Conservation (phyloP, 768 basidiomycete genomes). For the Calocera viscosa region DNA sequence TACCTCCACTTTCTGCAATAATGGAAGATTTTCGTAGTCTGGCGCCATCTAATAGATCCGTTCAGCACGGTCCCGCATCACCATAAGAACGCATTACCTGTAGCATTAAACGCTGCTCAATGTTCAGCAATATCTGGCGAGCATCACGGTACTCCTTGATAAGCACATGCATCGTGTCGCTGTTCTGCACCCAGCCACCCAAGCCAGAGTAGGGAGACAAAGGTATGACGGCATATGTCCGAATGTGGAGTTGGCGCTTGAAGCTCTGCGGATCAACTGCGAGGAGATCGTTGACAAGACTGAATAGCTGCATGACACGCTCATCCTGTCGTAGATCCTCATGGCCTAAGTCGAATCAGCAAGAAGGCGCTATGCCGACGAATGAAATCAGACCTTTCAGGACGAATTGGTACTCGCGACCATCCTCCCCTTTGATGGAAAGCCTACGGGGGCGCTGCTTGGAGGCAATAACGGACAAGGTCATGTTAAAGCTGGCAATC, state of each 20-base stretch:
- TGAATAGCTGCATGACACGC: slow-evolving; percentile 97
- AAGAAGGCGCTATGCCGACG: background rate
- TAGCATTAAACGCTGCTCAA: slow-evolving; percentile 96
- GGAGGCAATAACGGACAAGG: slow-evolving; percentile 85
- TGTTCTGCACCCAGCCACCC: slow-evolving; percentile 89
- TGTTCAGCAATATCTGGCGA: slow-evolving; percentile 90
- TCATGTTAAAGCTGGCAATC: slow-evolving; percentile 75
- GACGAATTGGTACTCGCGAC: slow-evolving; percentile 79
- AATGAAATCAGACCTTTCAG: slow-evolving; percentile 56
- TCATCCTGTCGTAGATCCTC: slow-evolving; percentile 99
- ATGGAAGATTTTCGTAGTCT: slow-evolving; percentile 86
- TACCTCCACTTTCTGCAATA: slow-evolving; percentile 96
- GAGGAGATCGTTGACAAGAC: slow-evolving; percentile 88
- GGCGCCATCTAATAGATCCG: slow-evolving; percentile 76
- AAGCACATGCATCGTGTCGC: slow-evolving; percentile 89
- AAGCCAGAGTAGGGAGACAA: slow-evolving; percentile 92
- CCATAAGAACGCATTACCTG: slow-evolving; percentile 44
- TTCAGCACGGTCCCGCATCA: background rate
- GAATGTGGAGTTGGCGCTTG: slow-evolving; percentile 90
- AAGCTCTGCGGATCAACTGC: slow-evolving; percentile 89
- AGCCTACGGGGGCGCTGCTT: slow-evolving; percentile 92
- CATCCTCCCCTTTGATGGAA: slow-evolving; percentile 78
- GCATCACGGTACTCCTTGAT: slow-evolving; percentile 94
- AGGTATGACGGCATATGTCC: slow-evolving; percentile 83
- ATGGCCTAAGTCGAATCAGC: slow-evolving; percentile 48